phyloP scores from a whole-genome alignment of 768 basidiomycete genomes.

The Saitozyma podzolica region DNA sequence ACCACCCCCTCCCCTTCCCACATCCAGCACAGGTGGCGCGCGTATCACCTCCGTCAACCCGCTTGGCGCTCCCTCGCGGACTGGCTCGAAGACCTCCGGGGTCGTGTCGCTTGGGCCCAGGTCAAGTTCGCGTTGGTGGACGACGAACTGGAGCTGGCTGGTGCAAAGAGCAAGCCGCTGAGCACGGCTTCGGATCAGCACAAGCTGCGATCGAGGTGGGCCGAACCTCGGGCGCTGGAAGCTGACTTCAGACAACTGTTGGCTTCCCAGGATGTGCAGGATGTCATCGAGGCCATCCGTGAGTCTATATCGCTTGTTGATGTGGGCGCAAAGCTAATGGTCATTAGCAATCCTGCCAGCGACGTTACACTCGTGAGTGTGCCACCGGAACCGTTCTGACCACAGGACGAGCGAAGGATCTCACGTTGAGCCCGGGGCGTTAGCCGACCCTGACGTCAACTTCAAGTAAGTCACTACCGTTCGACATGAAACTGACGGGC shows the following conservation, averaged over 20 bases:
- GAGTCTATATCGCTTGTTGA: neutral
- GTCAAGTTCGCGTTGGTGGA: slow-evolving; percentile 17
- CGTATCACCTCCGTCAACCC: slow-evolving; percentile 15
- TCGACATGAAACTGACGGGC: neutral
- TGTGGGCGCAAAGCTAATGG: too few species aligned
- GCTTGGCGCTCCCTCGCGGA: slow-evolving; percentile 11
- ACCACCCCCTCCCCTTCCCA: slow-evolving; percentile 15
- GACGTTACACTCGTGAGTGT: too few species aligned
- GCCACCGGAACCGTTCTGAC: too few species aligned
- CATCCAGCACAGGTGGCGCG: slow-evolving; percentile 12
- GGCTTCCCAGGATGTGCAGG: slow-evolving; percentile 16
- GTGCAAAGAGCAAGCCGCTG: slow-evolving; percentile 11
- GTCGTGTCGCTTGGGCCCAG: slow-evolving; percentile 21
- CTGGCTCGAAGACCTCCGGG: slow-evolving; percentile 24
- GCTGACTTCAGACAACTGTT: slow-evolving; percentile 15
- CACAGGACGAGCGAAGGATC: too few species aligned
- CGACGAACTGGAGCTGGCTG: slow-evolving; percentile 13
- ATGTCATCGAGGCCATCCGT: slow-evolving; percentile 22
- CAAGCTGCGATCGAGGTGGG: slow-evolving; percentile 7
- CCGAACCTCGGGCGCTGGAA: neutral
- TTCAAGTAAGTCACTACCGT: slow-evolving; percentile 12
- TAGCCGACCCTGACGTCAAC: slow-evolving; percentile 5
- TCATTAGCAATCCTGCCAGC: too few species aligned
- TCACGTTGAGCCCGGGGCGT: slow-evolving; percentile 18
- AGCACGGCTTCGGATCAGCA: slow-evolving; percentile 1